These are phyloP conservation scores for Penicillium sp. DNA, from an alignment of 2,329 filamentous ascomycete species.

Conservation along the genomic window DNA sequence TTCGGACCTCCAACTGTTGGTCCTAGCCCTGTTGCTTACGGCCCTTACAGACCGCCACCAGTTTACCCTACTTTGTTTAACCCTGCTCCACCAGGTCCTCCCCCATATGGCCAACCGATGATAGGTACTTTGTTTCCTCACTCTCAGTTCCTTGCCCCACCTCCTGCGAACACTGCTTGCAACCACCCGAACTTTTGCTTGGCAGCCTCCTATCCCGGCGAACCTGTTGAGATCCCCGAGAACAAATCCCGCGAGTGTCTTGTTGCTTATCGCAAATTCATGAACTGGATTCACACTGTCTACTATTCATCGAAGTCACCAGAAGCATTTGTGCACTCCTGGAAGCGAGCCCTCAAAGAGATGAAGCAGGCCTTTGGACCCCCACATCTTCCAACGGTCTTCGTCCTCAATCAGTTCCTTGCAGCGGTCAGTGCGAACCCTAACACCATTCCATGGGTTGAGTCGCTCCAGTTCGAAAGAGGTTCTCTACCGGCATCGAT, in stretches of 20 bases:
- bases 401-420: not conserved
- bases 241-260: not conserved
- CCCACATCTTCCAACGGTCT: not conserved
- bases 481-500: not conserved
- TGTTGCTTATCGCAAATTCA: not conserved
- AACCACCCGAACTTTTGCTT: too few species aligned
- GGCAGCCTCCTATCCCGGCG: not conserved
- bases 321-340: not conserved
- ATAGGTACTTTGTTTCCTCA: not conserved
- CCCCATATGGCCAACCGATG: not conserved
- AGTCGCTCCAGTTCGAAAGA: not conserved
- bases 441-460: not conserved
- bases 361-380: not conserved
- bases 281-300: not conserved
- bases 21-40: not conserved
- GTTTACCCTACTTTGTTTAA: not conserved
- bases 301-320: not conserved
- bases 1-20: not conserved
- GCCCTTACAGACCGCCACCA: not conserved
- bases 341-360: not conserved
- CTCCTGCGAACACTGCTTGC: not conserved
- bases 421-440: not conserved
- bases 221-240: not conserved
- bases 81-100: not conserved
- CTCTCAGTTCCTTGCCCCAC: not conserved